These are phyloP conservation scores for Blastomyces emzantsi DNA, from an alignment of 2,329 filamentous ascomycete species.

Conservation along the genomic window DNA sequence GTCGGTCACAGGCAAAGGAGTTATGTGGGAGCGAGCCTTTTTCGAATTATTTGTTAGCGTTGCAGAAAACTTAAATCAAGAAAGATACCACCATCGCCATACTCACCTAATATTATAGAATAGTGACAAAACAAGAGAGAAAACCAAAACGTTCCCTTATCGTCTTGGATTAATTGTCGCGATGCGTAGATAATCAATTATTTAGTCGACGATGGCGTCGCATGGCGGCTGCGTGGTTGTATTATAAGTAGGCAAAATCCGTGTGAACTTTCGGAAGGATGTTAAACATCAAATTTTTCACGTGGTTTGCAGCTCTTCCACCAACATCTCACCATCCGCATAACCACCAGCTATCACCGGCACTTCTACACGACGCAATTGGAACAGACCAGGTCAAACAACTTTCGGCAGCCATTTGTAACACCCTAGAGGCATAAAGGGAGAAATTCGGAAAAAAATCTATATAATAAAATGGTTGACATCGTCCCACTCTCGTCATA, in stretches of 20 bases:
- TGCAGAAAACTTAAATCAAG: background rate
- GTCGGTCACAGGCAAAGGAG: background rate
- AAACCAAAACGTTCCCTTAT: background rate
- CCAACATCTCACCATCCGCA: background rate
- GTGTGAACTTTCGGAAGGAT: background rate
- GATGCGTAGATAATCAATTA: background rate
- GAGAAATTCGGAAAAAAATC: background rate
- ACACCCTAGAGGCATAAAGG: background rate
- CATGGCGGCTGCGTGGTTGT: background rate
- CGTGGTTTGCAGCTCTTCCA: background rate
- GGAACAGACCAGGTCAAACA: background rate
- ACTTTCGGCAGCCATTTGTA: background rate
- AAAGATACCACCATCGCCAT: background rate
- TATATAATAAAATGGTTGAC: slow-evolving; percentile 38
- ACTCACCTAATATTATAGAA: background rate
- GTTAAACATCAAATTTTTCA: background rate
- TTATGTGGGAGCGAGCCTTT: background rate
- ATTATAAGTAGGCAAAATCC: background rate
- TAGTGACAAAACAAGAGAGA: background rate
- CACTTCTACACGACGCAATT: slow-evolving; percentile 4
- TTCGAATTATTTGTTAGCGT: background rate
- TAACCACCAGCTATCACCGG: background rate
- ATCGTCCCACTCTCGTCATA: slow-evolving; percentile 40
- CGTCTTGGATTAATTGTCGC: background rate
- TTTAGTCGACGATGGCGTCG: background rate